A percentile compares a stretch with the other conserved stretches of the same genome.
Conservation (phyloP, 805 yeast genomes). For the Wickerhamomyces bovis region DNA sequence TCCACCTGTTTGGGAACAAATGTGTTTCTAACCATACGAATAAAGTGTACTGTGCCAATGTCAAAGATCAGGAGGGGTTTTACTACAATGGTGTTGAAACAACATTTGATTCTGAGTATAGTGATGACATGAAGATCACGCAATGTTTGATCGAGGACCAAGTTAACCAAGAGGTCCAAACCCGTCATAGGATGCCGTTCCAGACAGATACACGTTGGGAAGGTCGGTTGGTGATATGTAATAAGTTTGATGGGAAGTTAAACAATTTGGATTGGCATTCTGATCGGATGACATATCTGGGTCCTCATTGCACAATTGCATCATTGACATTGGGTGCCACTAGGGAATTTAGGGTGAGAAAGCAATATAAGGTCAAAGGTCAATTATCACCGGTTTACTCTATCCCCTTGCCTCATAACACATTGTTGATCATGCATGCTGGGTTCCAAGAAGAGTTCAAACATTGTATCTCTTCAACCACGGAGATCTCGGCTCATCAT, state of each 20-base stretch:
- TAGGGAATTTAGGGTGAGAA: conserved; percentile 57
- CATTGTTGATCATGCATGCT: conserved; percentile 66
- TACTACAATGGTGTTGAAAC: conserved; percentile 38
- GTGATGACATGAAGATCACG: conserved; percentile 35
- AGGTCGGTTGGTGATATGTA: conserved; percentile 49
- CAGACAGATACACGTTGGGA: conserved; percentile 41
- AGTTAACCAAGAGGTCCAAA: conserved; percentile 31
- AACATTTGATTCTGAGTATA: conserved; percentile 28
- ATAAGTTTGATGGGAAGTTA: conserved; percentile 43
- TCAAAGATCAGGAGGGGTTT: conserved; percentile 14
- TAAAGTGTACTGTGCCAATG: conserved; percentile 28
- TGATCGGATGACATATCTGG: conserved; percentile 64
- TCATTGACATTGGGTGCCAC: conserved; percentile 66
- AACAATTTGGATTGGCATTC: conserved; percentile 70
- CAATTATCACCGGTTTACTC: conserved; percentile 33
- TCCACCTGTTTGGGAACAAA: conserved; percentile 56
- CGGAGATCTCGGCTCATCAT: conserved; percentile 38
- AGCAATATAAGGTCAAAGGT: conserved; percentile 29
- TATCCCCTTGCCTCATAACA: conserved; percentile 64
- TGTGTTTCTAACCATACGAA: conserved; percentile 55
- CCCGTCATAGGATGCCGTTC: conserved; percentile 29
- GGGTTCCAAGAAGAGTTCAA: conserved; percentile 74
- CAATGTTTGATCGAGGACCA: conserved; percentile 33
- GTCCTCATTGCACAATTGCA: conserved; percentile 65
- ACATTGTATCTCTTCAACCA: conserved; percentile 52